Evolutionary conservation across 2,329 filamentous ascomycete genomes (phyloP), one percentile per base, ranked within the genome.

Genomic region (Bipolaris victoriae): DNA sequence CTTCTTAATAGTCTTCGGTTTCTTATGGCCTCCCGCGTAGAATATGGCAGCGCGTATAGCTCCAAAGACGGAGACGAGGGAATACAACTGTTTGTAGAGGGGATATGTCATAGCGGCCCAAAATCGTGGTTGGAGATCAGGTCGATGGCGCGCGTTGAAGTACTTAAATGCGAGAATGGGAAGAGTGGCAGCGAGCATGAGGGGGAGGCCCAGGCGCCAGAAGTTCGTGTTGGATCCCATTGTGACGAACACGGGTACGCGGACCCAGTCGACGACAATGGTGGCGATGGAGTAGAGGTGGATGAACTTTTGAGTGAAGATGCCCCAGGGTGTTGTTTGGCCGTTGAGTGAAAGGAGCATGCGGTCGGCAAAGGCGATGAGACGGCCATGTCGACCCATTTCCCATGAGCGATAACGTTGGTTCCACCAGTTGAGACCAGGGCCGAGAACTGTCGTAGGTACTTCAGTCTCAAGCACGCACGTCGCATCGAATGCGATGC

Each of bases 351-450:
- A 65, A 6, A 63, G 52, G 0, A 65, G 26, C 49, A 65, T 52
- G 10, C 49, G 55, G 3, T 55, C 45, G 10, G 52, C 49, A 33
- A 62, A 65, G 9, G 59, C 61, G 29, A 65, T 35, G n/a, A 65
- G 58, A 11, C 59, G 58, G 15, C 61, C 61, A 29, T 65, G 63
- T 13, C 61, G 61, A 13, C 63, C 63, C 63, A 65, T 65, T 24
- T 65, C 63, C 63, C 63, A 65, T 0, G 61, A 62, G 7, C 54
- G 49, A 10, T 57, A 43, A 9, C 63, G 58, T 40, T 64, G 63
- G 22, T 64, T 63, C 44, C 55, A 65, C 61, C 63, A 64, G 18
- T 64, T 64, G 24, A 65, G 58, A 10, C 61, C 63, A 2, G 53
- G 59, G 2, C 63, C 61, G 37, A 66, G 47, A 47, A 66, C 47